Evolutionary conservation across 2,329 filamentous ascomycete species (phyloP), one percentile per base, ranked within the genome.

Genomic region (Monilinia laxa): DNA sequence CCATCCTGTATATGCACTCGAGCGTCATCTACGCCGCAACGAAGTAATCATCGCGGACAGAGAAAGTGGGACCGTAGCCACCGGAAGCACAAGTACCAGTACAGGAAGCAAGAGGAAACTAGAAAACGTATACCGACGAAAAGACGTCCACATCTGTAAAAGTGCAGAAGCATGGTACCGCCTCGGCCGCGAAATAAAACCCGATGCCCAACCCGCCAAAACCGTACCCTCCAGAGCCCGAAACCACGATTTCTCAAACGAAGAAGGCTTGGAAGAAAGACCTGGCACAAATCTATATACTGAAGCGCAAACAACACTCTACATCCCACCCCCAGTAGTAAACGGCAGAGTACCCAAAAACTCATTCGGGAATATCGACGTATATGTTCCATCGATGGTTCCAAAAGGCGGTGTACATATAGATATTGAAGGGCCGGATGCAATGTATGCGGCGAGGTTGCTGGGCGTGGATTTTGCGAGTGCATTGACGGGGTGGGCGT

Each of bases 91-190:
- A 0, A 80, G 83, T 77, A 82, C 85, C 69, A 74, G 80, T 0
- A 63, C 49, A 3, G 62, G 55, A 0, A 73, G 74, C n/a, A 69
- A 69, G 2, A 76, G 74, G 66, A 75, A 73, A 63, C 79, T 94
- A 69, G 93, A 97, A 76, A 85, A 86, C 62, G 89, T 99, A 0
- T 99, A 92, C 76, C 87, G 93, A 31, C 85, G 95, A 4, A 84
- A 83, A 58, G 92, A 98, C 75, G 92, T 99, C 0, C 87, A 91
- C 63, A 74, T 87, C 6, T 92, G 92, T 1, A 86, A 88, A 69
- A 96, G 88, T 69, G 88, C 87, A 3, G 92, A 96, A 71, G 92
- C 90, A 70, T 99, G 95, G 96, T 97, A 95, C 77, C 87, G 93
- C 2, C 79, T 94, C 68, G 95, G 95, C 0, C 84, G 92, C 35